Conservation (phyloP, 75 land plant genomes). For the Ceratopteris richardii region DNA sequence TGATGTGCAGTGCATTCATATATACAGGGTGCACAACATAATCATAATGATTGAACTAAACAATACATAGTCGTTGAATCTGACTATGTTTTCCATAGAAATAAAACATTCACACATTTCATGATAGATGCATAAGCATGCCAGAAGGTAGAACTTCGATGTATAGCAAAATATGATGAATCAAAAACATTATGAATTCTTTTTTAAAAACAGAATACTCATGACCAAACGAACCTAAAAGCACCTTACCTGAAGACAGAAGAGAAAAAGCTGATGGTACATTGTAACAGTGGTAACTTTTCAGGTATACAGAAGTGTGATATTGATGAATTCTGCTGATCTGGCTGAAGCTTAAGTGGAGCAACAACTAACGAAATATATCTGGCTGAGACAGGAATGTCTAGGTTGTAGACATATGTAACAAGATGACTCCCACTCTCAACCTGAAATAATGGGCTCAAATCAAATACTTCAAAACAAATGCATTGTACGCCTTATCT, state of each 20-base stretch:
- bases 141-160: too few relatives aligned
- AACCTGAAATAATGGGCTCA: slow-evolving; percentile 43
- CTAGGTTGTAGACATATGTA: slow-evolving; percentile 76
- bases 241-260: slow-evolving; percentile 85
- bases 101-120: too few relatives aligned
- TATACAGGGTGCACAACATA: too few relatives aligned
- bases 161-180: too few relatives aligned
- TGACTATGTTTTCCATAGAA: too few relatives aligned
- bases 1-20: too few relatives aligned
- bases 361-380: slow-evolving; percentile 81
- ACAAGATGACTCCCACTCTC: slow-evolving; percentile 46
- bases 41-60: too few relatives aligned
- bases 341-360: slow-evolving; percentile 74
- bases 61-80: too few relatives aligned
- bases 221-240: too few relatives aligned
- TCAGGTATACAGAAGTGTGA: slow-evolving; percentile 66
- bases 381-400: slow-evolving; percentile 60
- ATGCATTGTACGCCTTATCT: background rate
- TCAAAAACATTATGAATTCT: too few relatives aligned
- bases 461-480: slow-evolving; percentile 5
- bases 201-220: too few relatives aligned
- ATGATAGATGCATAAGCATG: too few relatives aligned
- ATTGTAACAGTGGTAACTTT: slow-evolving; percentile 40
- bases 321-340: slow-evolving; percentile 46
- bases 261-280: slow-evolving; percentile 73